These are phyloP conservation scores for Albizia julibrissin DNA, from an alignment of 306 rosid species.

Conservation along the genomic window DNA sequence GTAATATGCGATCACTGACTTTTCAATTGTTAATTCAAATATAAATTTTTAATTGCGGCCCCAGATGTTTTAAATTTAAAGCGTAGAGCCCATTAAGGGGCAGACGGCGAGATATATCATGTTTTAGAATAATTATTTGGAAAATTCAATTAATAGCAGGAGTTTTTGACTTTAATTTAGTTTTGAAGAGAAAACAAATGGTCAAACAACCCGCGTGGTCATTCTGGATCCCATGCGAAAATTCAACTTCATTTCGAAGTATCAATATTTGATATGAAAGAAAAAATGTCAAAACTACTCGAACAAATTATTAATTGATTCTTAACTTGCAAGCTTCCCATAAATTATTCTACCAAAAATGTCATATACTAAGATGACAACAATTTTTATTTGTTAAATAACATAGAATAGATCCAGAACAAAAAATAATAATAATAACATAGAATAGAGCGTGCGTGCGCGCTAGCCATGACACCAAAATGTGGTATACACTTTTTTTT, in stretches of 20 bases:
- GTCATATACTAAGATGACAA: not conserved
- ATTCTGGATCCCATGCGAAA: not conserved
- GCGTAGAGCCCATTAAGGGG: not conserved
- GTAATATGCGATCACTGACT: not conserved
- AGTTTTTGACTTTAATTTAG: not conserved
- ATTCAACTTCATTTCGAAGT: not conserved
- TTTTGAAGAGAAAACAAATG: not conserved
- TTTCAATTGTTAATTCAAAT: not conserved
- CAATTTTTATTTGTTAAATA: not conserved
- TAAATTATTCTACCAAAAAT: not conserved
- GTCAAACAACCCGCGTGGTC: not conserved
- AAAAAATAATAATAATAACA: too few species aligned
- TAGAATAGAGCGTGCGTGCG: not conserved
- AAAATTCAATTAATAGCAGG: not conserved
- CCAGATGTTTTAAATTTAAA: not conserved
- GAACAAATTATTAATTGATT: not conserved
- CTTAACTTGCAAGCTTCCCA: not conserved
- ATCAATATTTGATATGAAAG: not conserved
- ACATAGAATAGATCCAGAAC: not conserved
- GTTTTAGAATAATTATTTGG: not conserved
- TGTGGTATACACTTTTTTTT: too few species aligned
- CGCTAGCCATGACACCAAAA: too few species aligned
- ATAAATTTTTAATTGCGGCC: not conserved
- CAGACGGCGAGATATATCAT: not conserved
- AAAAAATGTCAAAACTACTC: not conserved